Evolutionary conservation across 257 asterid species (phyloP), one percentile per base, ranked within the genome.

Genomic region (Solanum pimpinellifolium): DNA sequence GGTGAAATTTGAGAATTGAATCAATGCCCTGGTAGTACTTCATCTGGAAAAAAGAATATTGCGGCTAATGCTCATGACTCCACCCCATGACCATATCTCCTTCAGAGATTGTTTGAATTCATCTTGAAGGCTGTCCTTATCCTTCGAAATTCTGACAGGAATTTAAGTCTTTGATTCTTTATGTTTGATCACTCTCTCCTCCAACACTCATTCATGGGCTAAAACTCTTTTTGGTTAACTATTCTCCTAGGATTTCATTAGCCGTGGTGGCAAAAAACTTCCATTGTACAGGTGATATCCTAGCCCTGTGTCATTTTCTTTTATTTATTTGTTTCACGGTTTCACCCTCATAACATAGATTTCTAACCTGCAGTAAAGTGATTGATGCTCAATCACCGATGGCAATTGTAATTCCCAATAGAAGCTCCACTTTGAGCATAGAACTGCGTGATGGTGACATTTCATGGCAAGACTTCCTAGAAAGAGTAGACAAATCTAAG

Each of bases 361-460:
- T 85, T 90, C 77, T 37, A 21, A 76, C 86, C 84, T 91, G 90
- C 96, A 96, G 99, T 88, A 91, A 94, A 90, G 95, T 96, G 70
- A 92, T 94, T 41, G 99, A 95, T 89, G 98, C 99, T 86, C 94
- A 92, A 89, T 94, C 99, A 89, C 98, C 99, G 49, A 87, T 87
- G 86, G 96, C 98, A 82, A 94, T 97, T 85, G 98, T 97, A 78
- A 89, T 97, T 93, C 98, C 98, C 86, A 89, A 89, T 33, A 77
- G 86, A 88, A 95, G 92, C 90, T 90, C 96, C 88, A 88, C 90
- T 90, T 91, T 90, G 91, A 94, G 95, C 95, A 92, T 73, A 88
- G 87, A 86, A 82, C 87, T 97, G 88, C 98, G 98, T 62, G 96
- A 93, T 82, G 91, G 90, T 78, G 99, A 97, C 93, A 93, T 97